phyloP scores from a whole-genome alignment of 345 rosid genomes.

The Clausena lansium region DNA sequence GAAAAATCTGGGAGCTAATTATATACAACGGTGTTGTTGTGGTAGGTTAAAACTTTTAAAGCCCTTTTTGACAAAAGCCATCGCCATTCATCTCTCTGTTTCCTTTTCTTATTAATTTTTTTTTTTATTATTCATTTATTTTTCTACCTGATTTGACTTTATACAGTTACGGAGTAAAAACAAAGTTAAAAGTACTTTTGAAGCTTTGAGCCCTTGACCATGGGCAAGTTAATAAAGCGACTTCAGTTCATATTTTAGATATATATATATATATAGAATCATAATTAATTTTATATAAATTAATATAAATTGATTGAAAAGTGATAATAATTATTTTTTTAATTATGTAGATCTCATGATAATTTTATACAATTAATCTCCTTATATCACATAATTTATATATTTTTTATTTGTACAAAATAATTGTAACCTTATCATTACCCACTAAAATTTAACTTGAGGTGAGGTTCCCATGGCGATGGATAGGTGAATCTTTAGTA shows the following conservation, averaged over 20 bases:
- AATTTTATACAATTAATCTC: too few relatives aligned
- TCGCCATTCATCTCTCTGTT: background rate
- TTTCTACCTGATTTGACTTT: background rate
- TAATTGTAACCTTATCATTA: too few relatives aligned
- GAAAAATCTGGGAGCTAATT: background rate
- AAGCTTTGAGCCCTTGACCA: background rate
- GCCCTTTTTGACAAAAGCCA: constrained; percentile 17
- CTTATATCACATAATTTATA: fast-evolving
- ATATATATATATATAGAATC: too few relatives aligned
- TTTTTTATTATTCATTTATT: background rate
- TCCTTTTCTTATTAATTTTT: background rate
- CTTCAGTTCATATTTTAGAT: too few relatives aligned
- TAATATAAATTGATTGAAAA: too few relatives aligned
- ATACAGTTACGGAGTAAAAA: background rate
- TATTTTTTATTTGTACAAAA: fast-evolving
- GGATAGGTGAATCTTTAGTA: too few relatives aligned
- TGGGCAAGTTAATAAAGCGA: too few relatives aligned
- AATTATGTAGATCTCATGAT: too few relatives aligned
- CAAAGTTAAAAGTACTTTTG: background rate
- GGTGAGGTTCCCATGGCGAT: too few relatives aligned
- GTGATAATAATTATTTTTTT: too few relatives aligned
- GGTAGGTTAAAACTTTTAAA: constrained; percentile 19
- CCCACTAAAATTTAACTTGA: too few relatives aligned
- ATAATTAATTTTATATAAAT: too few relatives aligned
- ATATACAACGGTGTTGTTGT: background rate